These are phyloP conservation scores for Rauvolfia tetraphylla DNA, from an alignment of 257 asterid genomes.

Conservation along the genomic window DNA sequence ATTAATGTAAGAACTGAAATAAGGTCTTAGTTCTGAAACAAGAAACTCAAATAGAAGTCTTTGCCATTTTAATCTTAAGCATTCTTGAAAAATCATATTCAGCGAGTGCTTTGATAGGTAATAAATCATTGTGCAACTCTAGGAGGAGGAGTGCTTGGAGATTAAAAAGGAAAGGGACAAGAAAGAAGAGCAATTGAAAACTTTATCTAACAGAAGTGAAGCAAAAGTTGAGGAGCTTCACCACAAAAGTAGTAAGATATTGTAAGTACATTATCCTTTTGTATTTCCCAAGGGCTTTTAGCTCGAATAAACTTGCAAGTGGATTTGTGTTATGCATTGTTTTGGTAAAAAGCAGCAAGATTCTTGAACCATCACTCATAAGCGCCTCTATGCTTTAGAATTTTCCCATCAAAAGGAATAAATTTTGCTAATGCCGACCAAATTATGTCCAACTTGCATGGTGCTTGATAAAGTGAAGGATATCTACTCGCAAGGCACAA, in stretches of 20 bases:
- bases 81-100: constrained; percentile 18
- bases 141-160: constrained; percentile 66
- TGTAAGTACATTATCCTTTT: constrained; percentile 41
- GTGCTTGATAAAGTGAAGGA: background rate
- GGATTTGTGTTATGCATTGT: background rate
- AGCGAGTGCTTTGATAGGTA: constrained; percentile 17
- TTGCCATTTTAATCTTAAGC: constrained; percentile 3
- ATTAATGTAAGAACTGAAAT: background rate
- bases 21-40: background rate
- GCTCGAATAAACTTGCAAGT: background rate
- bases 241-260: constrained; percentile 28
- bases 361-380: background rate
- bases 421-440: background rate
- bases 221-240: constrained; percentile 36
- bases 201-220: constrained; percentile 30
- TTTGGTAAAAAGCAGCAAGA: background rate
- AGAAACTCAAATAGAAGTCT: background rate
- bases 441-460: background rate
- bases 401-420: background rate
- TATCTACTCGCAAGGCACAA: too few species aligned
- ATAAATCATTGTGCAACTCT: constrained; percentile 31
- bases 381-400: background rate
- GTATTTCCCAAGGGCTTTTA: background rate
- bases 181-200: constrained; percentile 53
- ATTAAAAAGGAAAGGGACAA: constrained; percentile 50